Percentiles rank a stretch among this genome's conserved stretches.
Conservation (phyloP, 164 flowering plant species). For the Magnolia kwangsiensis region DNA sequence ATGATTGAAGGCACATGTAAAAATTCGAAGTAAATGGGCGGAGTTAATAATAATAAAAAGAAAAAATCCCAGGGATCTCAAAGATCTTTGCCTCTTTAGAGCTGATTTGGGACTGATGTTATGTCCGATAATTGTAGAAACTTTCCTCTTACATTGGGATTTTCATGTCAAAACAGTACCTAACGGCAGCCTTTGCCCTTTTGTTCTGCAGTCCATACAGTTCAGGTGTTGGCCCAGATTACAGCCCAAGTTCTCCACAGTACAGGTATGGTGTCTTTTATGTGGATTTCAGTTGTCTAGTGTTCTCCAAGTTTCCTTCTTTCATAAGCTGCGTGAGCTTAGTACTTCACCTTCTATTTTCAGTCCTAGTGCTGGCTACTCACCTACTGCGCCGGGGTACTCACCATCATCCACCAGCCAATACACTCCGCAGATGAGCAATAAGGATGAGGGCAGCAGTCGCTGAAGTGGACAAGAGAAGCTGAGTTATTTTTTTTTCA, state of each 20-base stretch:
- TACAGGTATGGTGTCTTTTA: constrained; percentile 50
- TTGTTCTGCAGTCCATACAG: constrained; percentile 60
- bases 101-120: no score
- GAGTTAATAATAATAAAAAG: no score
- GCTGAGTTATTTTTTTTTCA: no score
- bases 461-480: constrained; percentile 8
- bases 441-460: constrained; percentile 42
- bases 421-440: constrained; percentile 63
- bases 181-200: not conserved
- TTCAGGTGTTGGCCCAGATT: constrained; percentile 70
- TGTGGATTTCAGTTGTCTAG: not conserved
- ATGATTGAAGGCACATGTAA: no score
- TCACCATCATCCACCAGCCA: constrained; percentile 95
- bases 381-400: constrained; percentile 95
- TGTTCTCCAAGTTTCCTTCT: no score
- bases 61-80: no score
- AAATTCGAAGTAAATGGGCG: no score
- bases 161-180: not conserved
- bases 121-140: not conserved
- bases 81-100: no score
- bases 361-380: constrained; percentile 96
- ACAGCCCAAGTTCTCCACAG: constrained; percentile 90
- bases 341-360: not conserved
- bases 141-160: not conserved
- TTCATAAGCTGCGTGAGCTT: not conserved